These are phyloP conservation scores for Anisodus tanguticus DNA, from an alignment of 257 asterid genomes.

Conservation along the genomic window DNA sequence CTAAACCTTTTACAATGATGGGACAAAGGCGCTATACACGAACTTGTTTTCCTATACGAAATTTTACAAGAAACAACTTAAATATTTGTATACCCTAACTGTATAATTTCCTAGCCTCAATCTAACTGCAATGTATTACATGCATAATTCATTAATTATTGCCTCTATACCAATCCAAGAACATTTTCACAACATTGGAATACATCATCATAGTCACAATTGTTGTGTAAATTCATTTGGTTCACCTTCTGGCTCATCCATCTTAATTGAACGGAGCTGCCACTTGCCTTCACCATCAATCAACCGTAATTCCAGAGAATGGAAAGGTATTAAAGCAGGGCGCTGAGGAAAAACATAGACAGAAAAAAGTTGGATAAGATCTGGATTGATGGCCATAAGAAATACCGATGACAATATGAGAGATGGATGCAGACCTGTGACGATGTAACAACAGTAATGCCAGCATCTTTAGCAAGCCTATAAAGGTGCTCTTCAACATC, in stretches of 20 bases:
- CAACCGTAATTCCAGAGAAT: constrained; percentile 81
- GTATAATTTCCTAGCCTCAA: constrained; percentile 14
- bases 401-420: constrained; percentile 3
- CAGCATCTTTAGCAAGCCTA: constrained; percentile 75
- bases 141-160: constrained; percentile 15
- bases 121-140: constrained; percentile 15
- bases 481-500: constrained; percentile 98
- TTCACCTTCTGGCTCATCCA: constrained; percentile 40
- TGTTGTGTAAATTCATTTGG: constrained; percentile 15
- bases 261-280: constrained; percentile 89
- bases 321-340: constrained; percentile 97
- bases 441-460: constrained; percentile 95
- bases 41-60: background rate
- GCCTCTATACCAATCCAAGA: background rate
- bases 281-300: constrained; percentile 99
- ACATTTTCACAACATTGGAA: constrained; percentile 24
- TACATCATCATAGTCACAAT: constrained; percentile 12
- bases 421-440: constrained; percentile 65
- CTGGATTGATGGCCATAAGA: background rate
- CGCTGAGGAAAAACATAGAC: constrained; percentile 51
- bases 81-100: constrained; percentile 31
- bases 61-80: constrained; percentile 28
- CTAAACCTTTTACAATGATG: constrained; percentile 47
- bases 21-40: constrained; percentile 47
- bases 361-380: background rate